Percentiles rank a stretch among this genome's conserved stretches.
Evolutionary conservation across 805 yeast species (phyloP).

Genomic region (Barnettozyma populi): DNA sequence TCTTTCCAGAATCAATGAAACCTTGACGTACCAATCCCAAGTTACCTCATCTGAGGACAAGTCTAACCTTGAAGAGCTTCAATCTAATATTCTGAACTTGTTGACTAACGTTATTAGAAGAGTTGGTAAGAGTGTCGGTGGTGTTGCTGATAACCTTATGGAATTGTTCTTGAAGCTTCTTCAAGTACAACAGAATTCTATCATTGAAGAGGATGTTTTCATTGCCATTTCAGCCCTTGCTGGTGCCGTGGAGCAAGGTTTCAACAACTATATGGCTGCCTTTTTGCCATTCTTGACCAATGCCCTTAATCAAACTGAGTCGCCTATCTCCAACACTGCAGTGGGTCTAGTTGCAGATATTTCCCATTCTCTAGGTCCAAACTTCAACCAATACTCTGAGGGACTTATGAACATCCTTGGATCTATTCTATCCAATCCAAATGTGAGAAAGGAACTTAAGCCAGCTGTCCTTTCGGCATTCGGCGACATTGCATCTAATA

Average conservation of each 20-base stretch:
- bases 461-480: slow-evolving; percentile 88
- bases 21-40: slow-evolving; percentile 56
- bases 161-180: slow-evolving; percentile 70
- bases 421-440: slow-evolving; percentile 56
- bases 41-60: slow-evolving; percentile 64
- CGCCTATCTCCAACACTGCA: slow-evolving; percentile 81
- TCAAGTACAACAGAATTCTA: slow-evolving; percentile 51
- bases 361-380: slow-evolving; percentile 77
- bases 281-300: slow-evolving; percentile 78
- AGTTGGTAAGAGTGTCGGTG: slow-evolving; percentile 54
- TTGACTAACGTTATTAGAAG: slow-evolving; percentile 44
- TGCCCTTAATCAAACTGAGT: slow-evolving; percentile 78
- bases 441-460: slow-evolving; percentile 72
- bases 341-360: slow-evolving; percentile 95
- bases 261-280: slow-evolving; percentile 70
- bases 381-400: slow-evolving; percentile 67
- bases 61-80: slow-evolving; percentile 80
- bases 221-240: slow-evolving; percentile 90
- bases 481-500: slow-evolving; percentile 91
- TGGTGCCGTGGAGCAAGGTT: slow-evolving; percentile 64
- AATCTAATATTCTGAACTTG: slow-evolving; percentile 45
- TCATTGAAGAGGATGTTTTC: slow-evolving; percentile 91
- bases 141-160: slow-evolving; percentile 83
- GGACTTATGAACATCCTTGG: slow-evolving; percentile 84
- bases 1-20: slow-evolving; percentile 63